Percentiles rank a stretch among this genome's conserved stretches.
Conservation (phyloP, 495 filamentous ascomycete species). For the Podospora tetraspora region DNA sequence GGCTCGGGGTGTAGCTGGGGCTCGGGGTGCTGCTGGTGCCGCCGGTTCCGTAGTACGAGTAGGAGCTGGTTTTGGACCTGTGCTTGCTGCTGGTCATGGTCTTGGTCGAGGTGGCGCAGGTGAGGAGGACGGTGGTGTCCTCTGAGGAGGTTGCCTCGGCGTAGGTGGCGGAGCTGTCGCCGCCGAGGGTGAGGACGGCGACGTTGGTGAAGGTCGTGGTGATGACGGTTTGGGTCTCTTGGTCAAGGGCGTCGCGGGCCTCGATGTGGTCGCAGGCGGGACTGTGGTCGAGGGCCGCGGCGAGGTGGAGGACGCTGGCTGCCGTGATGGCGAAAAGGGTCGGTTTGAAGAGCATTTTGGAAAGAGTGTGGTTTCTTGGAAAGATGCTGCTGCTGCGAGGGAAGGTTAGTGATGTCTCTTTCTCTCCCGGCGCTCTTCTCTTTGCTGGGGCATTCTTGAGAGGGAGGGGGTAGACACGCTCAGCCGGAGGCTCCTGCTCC, state of each 20-base stretch:
- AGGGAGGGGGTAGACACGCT: neutral
- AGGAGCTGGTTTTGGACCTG: neutral
- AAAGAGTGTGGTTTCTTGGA: neutral
- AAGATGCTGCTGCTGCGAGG: neutral
- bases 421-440: too few relatives aligned
- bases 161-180: neutral
- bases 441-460: too few relatives aligned
- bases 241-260: neutral
- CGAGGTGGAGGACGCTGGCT: neutral
- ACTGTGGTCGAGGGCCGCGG: neutral
- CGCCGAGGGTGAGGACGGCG: neutral
- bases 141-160: neutral
- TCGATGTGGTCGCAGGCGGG: neutral
- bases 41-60: neutral
- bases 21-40: neutral
- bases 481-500: neutral
- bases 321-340: conserved; percentile 7
- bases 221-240: neutral
- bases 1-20: too few relatives aligned
- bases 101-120: conserved; percentile 4
- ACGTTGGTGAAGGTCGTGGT: neutral
- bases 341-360: conserved; percentile 11
- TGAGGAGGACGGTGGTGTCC: neutral
- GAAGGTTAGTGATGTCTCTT: neutral
- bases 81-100: neutral